Evolutionary conservation across 805 yeast genomes (phyloP).

Genomic region (Helenozyma baotianmanensis): DNA sequence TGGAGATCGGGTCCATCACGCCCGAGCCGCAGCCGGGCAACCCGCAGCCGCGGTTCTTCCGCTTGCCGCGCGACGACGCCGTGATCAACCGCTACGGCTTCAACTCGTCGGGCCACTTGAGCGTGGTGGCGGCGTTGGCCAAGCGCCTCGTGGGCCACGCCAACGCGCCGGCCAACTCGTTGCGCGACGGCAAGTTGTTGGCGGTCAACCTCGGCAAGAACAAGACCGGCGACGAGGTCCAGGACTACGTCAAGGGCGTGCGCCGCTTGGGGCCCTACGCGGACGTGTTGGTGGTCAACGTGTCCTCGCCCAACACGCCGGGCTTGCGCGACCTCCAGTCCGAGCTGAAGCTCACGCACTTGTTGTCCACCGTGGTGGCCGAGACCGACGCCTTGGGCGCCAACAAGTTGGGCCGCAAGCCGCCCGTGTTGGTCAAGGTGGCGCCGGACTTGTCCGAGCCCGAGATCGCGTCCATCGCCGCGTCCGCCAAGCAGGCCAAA

Average conservation of each 20-base stretch:
- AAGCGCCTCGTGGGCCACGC: constrained; percentile 42
- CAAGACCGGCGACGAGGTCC: constrained; percentile 84
- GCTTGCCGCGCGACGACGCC: constrained; percentile 80
- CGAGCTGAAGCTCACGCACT: constrained; percentile 63
- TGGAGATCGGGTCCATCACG: constrained; percentile 90
- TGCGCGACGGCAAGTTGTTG: constrained; percentile 60
- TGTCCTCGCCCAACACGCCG: constrained; percentile 94
- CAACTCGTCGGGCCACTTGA: constrained; percentile 83
- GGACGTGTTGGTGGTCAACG: constrained; percentile 85
- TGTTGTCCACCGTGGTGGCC: constrained; percentile 60
- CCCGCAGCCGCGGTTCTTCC: constrained; percentile 87
- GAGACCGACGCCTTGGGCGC: constrained; percentile 55
- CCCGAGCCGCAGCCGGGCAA: constrained; percentile 94
- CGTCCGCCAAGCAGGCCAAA: constrained; percentile 67
- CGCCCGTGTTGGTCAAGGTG: constrained; percentile 84
- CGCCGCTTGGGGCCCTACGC: constrained; percentile 76
- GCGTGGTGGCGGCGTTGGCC: constrained; percentile 63
- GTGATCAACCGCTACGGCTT: constrained; percentile 94
- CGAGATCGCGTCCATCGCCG: constrained; percentile 79
- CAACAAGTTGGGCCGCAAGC: constrained; percentile 44
- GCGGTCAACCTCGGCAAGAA: constrained; percentile 91
- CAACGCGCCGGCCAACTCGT: constrained; percentile 36
- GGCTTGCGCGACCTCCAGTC: constrained; percentile 84
- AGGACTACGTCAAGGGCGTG: constrained; percentile 84
- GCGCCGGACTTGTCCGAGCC: constrained; percentile 88